Evolutionary conservation across 1,139 yeast species (phyloP).

Genomic region (Saccharomyces hybrid): DNA sequence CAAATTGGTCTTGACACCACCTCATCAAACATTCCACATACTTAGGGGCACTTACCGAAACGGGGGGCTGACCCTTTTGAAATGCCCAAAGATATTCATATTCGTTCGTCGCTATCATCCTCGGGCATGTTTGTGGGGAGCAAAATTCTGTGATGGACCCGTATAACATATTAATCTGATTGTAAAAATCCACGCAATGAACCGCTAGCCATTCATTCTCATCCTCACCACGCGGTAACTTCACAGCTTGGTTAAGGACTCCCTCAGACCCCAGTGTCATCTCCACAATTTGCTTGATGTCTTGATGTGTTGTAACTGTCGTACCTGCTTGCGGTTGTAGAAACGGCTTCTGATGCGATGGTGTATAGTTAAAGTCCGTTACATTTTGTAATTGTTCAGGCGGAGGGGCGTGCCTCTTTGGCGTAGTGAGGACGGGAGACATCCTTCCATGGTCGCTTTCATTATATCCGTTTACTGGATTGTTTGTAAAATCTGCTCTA

Average conservation of each 20-base stretch:
- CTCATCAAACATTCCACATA: conserved; percentile 88
- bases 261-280: conserved; percentile 92
- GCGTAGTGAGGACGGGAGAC: conserved; percentile 5
- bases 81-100: conserved; percentile 83
- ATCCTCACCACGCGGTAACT: conserved; percentile 89
- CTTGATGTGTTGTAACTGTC: conserved; percentile 52
- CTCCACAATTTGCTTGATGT: conserved; percentile 79
- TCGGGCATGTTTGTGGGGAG: conserved; percentile 84
- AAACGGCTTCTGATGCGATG: conserved; percentile 33
- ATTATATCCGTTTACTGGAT: not conserved
- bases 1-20: conserved; percentile 88
- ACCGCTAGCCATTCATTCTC: conserved; percentile 94
- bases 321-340: conserved; percentile 29
- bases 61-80: conserved; percentile 53
- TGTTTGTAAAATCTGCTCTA: not conserved
- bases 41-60: conserved; percentile 84
- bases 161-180: conserved; percentile 92
- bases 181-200: conserved; percentile 83
- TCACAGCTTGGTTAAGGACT: conserved; percentile 85
- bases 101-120: conserved; percentile 96
- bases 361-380: conserved; percentile 33
- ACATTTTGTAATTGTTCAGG: conserved; percentile 14
- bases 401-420: conserved; percentile 9
- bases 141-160: conserved; percentile 96
- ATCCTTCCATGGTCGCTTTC: not conserved